These are phyloP conservation scores for Alnus rubra DNA, from an alignment of 306 rosid species.

Conservation along the genomic window DNA sequence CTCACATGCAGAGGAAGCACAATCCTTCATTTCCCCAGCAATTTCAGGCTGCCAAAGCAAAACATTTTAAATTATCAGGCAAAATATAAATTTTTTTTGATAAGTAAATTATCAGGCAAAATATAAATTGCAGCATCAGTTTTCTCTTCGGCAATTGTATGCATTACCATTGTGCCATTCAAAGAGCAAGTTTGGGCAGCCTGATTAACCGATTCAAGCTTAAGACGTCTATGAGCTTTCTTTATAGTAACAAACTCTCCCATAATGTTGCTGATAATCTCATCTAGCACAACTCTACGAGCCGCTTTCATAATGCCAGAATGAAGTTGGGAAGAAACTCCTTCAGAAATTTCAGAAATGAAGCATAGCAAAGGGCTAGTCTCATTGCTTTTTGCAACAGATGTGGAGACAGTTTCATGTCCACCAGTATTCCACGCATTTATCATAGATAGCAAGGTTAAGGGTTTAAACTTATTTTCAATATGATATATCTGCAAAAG, in stretches of 20 bases:
- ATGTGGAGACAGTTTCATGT: slow-evolving; percentile 37
- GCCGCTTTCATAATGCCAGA: slow-evolving; percentile 73
- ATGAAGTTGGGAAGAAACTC: slow-evolving; percentile 79
- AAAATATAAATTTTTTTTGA: slow-evolving; percentile 9
- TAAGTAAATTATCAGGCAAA: slow-evolving; percentile 26
- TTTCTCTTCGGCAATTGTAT: slow-evolving; percentile 16
- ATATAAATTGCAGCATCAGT: slow-evolving; percentile 14
- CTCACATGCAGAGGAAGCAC: slow-evolving; percentile 40
- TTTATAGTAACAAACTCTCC: slow-evolving; percentile 59
- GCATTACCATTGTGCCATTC: slow-evolving; percentile 51
- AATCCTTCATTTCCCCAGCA: slow-evolving; percentile 38
- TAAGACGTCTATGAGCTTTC: slow-evolving; percentile 50
- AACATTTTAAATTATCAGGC: slow-evolving; percentile 29
- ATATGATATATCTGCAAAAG: slow-evolving; percentile 68
- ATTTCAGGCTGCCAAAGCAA: slow-evolving; percentile 54
- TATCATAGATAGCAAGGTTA: slow-evolving; percentile 51
- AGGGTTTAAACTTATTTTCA: slow-evolving; percentile 52
- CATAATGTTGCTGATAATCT: slow-evolving; percentile 72
- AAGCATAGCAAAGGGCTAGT: slow-evolving; percentile 39
- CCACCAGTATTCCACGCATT: slow-evolving; percentile 55
- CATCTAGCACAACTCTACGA: slow-evolving; percentile 87
- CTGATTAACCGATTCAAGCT: slow-evolving; percentile 45
- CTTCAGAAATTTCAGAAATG: slow-evolving; percentile 64
- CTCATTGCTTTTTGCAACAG: slow-evolving; percentile 48
- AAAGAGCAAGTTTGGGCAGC: slow-evolving; percentile 35